Base-by-base conservation (phyloP, 1,284 basidiomycete genomes). In the Anthracocystis walkeri region DNA sequence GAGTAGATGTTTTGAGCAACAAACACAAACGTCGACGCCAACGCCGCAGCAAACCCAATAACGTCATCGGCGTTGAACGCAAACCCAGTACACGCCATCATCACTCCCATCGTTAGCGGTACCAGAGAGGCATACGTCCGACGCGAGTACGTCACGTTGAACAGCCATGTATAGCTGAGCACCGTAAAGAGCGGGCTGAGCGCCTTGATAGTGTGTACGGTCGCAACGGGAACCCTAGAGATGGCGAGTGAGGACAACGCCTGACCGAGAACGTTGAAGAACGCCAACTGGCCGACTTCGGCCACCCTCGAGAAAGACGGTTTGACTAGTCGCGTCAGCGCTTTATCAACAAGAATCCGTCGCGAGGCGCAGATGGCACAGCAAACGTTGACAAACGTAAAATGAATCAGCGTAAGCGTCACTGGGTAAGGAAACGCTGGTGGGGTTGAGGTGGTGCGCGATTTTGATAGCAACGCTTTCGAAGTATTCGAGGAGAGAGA, bases 1-100 rank as follows among this genome's bases (percentile, higher is more conserved):
- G 96, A 97, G 86, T 96, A 97, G 81, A 99, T 98, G 87, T 99
- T 99, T 77, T 95, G 95, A 67, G 93, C 93, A 55, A 99, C 97
- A 84, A 99, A 98, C 76, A 99, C 91, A 21, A 78, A 68, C 12
- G 79, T 77, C 21, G 64, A 61, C 20, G 65, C 71, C 18, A 81
- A 56, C 18, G 77, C 72, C 7, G 75, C 67, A 7, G 40, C 50
- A 46, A 82, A 77, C 3, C 76, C 78, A 12, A 76, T 72, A 12
- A 76, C 31, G 56, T 82, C 78, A 51, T 78, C 70, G 7, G 90
- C 87, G 85, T 95, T 96, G 3, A 93, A 92, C 61, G 95, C 88
- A 86, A 97, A 94, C 82, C 94, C 95, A 14, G 94, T 95, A 86
- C 93, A 97, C 27, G 94, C 95, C 75, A 99, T 89, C 94, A 99